phyloP scores from a whole-genome alignment of 2,329 filamentous ascomycete species.

The Penicillium crustosum region DNA sequence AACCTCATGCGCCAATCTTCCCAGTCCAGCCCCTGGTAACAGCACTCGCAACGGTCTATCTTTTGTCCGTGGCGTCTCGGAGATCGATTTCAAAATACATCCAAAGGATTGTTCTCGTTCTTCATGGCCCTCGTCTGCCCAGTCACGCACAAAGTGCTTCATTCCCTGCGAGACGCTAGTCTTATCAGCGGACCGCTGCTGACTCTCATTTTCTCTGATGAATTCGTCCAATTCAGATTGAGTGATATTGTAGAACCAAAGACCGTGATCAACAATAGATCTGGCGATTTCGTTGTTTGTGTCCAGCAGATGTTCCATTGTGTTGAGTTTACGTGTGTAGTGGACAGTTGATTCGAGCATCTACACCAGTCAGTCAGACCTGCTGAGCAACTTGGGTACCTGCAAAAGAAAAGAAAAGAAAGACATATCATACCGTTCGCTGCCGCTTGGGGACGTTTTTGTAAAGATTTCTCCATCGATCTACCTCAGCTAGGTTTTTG shows the following conservation, averaged over 20 bases:
- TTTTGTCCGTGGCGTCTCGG: constrained; percentile 2
- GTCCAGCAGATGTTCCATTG: constrained; percentile 45
- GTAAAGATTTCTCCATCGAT: constrained; percentile 24
- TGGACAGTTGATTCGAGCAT: constrained; percentile 57
- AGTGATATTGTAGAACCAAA: constrained; percentile 50
- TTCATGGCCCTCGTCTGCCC: constrained; percentile 50
- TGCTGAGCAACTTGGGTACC: no score
- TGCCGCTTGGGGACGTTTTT: constrained; percentile 22
- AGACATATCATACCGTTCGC: constrained; percentile 10
- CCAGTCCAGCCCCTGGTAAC: constrained; percentile 56
- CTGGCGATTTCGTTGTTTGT: constrained; percentile 50
- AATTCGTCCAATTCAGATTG: constrained; percentile 49
- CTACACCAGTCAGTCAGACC: constrained; percentile 25
- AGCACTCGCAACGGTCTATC: constrained; percentile 41
- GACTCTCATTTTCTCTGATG: constrained; percentile 38
- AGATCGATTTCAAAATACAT: constrained; percentile 34
- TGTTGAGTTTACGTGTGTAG: constrained; percentile 56
- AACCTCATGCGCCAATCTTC: constrained; percentile 55
- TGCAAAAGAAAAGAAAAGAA: background rate
- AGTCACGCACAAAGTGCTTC: constrained; percentile 60
- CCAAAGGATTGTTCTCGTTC: constrained; percentile 48
- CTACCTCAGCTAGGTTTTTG: constrained; percentile 19
- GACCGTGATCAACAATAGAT: constrained; percentile 47
- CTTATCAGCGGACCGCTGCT: constrained; percentile 45
- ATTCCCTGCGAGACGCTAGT: constrained; percentile 54